These are phyloP conservation scores for Linum tenue DNA, from an alignment of 345 rosid species.

Conservation along the genomic window DNA sequence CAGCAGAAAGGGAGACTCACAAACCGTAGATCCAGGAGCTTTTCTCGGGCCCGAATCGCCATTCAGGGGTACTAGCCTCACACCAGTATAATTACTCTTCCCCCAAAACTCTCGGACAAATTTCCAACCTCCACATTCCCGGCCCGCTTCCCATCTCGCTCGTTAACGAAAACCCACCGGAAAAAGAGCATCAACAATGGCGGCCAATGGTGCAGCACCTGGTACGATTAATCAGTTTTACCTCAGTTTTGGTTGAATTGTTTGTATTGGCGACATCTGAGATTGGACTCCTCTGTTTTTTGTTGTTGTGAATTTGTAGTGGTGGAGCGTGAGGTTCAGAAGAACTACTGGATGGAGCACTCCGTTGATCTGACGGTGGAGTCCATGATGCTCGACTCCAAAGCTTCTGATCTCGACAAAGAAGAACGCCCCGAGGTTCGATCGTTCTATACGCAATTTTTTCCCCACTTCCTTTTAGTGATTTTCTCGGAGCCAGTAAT, in stretches of 20 bases:
- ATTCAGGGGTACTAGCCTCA: conserved; percentile 47
- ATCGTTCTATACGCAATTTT: background rate
- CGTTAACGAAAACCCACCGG: background rate
- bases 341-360: conserved; percentile 80
- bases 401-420: conserved; percentile 86
- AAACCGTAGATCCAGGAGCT: conserved; percentile 68
- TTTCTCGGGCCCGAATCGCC: conserved; percentile 63
- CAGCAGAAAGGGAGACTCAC: conserved; percentile 55
- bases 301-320: conserved; percentile 19
- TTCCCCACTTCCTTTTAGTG: background rate
- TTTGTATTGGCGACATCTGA: background rate
- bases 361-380: conserved; percentile 62
- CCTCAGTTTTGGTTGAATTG: background rate
- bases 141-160: background rate
- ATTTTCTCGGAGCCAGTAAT: background rate
- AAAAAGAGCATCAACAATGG: conserved; percentile 28
- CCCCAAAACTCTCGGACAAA: background rate
- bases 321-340: conserved; percentile 68
- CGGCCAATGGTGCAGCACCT: conserved; percentile 29
- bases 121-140: background rate
- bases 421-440: conserved; percentile 92
- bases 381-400: conserved; percentile 96
- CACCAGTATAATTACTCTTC: background rate
- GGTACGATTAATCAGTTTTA: background rate
- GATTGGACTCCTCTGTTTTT: background rate